Evolutionary conservation across 495 filamentous ascomycete species (phyloP).

Genomic region (Penicillium diatomitis): DNA sequence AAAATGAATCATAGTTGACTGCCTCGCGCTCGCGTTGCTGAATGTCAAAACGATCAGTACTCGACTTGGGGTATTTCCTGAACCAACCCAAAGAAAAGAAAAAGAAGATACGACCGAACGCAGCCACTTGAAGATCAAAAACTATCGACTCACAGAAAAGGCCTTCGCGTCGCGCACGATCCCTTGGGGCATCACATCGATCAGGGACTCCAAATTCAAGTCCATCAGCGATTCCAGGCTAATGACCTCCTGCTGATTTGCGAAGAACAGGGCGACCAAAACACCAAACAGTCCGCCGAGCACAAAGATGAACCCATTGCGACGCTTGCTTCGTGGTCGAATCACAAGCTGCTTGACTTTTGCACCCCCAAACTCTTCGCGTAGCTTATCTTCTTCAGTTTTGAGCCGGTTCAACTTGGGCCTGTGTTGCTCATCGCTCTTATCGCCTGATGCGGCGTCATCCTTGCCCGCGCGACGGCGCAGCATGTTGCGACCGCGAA

Average conservation of each 20-base stretch:
- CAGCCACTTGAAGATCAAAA: background rate
- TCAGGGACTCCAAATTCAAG: conserved; percentile 70
- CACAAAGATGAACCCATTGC: conserved; percentile 69
- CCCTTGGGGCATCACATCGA: conserved; percentile 76
- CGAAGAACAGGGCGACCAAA: conserved; percentile 73
- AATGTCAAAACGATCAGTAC: too few relatives aligned
- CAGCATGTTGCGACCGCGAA: conserved; percentile 23
- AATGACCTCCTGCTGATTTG: conserved; percentile 73
- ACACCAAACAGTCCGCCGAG: conserved; percentile 80
- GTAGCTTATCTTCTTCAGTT: conserved; percentile 17
- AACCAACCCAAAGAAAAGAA: too few relatives aligned
- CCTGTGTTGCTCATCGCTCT: conserved; percentile 9
- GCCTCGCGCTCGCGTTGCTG: conserved; percentile 78
- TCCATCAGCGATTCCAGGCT: conserved; percentile 71
- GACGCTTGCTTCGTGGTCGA: conserved; percentile 53
- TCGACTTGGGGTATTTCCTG: too few relatives aligned
- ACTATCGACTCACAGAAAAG: conserved; percentile 48
- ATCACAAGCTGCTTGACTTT: conserved; percentile 36
- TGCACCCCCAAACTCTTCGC: conserved; percentile 14
- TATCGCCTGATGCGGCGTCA: conserved; percentile 12
- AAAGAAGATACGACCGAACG: background rate
- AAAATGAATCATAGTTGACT: conserved; percentile 85
- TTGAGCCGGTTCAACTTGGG: conserved; percentile 4
- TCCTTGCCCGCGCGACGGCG: conserved; percentile 36
- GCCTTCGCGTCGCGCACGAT: conserved; percentile 76